Conservation (phyloP, 129 eudicot species). For the Deinandra increscens region DNA sequence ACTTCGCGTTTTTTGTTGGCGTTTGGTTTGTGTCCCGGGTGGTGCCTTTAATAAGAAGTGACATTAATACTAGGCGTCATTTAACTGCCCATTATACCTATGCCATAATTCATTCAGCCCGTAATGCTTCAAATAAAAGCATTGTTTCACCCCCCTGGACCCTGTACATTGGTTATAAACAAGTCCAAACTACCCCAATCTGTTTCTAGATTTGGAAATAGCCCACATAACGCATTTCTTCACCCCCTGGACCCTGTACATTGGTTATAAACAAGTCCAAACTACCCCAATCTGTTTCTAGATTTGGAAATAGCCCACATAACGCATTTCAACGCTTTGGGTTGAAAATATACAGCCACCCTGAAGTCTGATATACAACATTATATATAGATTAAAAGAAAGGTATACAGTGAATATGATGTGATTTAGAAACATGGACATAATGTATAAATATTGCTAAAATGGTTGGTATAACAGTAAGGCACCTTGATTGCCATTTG, state of each 20-base stretch:
- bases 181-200: neutral
- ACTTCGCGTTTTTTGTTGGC: too few relatives aligned
- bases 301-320: neutral
- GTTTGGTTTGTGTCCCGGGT: too few relatives aligned
- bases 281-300: neutral
- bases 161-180: neutral
- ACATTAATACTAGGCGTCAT: too few relatives aligned
- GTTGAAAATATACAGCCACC: neutral
- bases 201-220: neutral
- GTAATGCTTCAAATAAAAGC: too few relatives aligned
- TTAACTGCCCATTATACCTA: too few relatives aligned
- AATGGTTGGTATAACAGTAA: neutral
- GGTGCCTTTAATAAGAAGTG: too few relatives aligned
- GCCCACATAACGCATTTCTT: neutral
- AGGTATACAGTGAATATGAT: neutral
- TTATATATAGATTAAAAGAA: neutral
- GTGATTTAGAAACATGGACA: neutral
- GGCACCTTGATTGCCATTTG: neutral
- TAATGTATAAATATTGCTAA: neutral
- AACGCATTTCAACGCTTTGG: neutral
- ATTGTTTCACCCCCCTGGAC: too few relatives aligned
- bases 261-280: neutral
- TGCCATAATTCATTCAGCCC: too few relatives aligned
- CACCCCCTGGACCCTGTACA: neutral
- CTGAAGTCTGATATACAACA: conserved; percentile 4